Conservation (phyloP, 768 basidiomycete genomes). For the Crassisporium funariophilum region DNA sequence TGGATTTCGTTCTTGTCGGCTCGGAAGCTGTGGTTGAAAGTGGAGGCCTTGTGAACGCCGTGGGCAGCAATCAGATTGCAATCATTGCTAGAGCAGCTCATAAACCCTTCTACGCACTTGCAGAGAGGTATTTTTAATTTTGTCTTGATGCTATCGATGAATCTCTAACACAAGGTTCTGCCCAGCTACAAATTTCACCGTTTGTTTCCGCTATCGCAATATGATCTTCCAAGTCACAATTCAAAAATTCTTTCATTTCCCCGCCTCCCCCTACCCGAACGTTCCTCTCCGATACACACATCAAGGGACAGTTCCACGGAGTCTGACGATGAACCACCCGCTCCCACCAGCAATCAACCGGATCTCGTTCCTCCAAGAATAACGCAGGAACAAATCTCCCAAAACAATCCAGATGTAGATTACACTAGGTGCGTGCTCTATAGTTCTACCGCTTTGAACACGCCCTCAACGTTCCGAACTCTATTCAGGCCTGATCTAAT, state of each 20-base stretch:
- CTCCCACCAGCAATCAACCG: slow-evolving; percentile 19
- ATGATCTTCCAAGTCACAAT: slow-evolving; percentile 84
- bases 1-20: slow-evolving; percentile 94
- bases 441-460: too few species aligned
- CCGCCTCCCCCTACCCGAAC: slow-evolving; percentile 32
- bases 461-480: slow-evolving; percentile 12
- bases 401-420: slow-evolving; percentile 89
- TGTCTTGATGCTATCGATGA: slow-evolving; percentile 23
- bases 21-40: slow-evolving; percentile 98
- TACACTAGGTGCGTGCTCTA: slow-evolving; percentile 73
- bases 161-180: slow-evolving; percentile 19
- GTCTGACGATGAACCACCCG: slow-evolving; percentile 12
- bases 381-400: slow-evolving; percentile 79
- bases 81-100: slow-evolving; percentile 93
- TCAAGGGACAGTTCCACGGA: slow-evolving; percentile 14
- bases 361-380: slow-evolving; percentile 47
- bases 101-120: slow-evolving; percentile 95
- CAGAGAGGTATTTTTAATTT: slow-evolving; percentile 70
- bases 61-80: slow-evolving; percentile 96
- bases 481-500: slow-evolving; percentile 82
- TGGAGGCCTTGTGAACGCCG: slow-evolving; percentile 88
- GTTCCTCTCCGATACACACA: slow-evolving; percentile 23
- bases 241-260: slow-evolving; percentile 75
- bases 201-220: slow-evolving; percentile 89
- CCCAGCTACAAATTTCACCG: slow-evolving; percentile 96